Evolutionary conservation across 441 rosid genomes (phyloP), one percentile per base, ranked within the genome.

Genomic region (Omphalea diandra): DNA sequence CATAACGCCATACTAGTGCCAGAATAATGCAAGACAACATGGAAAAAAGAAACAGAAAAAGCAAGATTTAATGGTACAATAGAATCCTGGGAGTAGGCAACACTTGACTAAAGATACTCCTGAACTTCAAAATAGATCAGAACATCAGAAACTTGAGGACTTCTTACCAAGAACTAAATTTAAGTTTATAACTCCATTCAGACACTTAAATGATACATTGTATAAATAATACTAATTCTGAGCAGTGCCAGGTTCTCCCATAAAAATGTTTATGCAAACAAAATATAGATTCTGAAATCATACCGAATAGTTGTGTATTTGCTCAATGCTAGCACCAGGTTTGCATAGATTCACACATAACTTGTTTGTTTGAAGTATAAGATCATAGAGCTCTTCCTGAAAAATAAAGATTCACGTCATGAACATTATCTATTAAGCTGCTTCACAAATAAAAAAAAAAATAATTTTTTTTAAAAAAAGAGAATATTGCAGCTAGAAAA

Each of bases 321-420:
- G 81, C 26, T 79, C 87, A 80, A 89, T 83, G 82, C 79, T 87
- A 49, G 87, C 75, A 52, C 97, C 98, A 31, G 97, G 98, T 76
- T 82, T 87, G 85, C 98, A 91, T 70, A 83, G 91, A 77, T 83
- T 81, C 66, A 88, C 69, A 61, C 89, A 89, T 75, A n/a, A n/a
- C n/a, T 89, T 88, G 80, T 91, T 95, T 74, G 97, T 88, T 84
- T 81, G 82, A 67, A 93, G 91, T 73, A 95, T 82, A 71, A 93
- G 97, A 84, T 86, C 89, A 76, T 93, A 95, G 65, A 95, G 79
- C 80, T 84, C 97, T 69, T 81, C 88, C 99, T 95, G 93, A 52
- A 58, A 72, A 63, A 50, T 50, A 47, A 33, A 63, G 18, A 47
- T 52, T 24, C 9, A 57, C 11, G 47, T 33, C 61, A 63, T 68